Conservation (phyloP, 441 rosid genomes). For the Erodium chrysanthum region DNA sequence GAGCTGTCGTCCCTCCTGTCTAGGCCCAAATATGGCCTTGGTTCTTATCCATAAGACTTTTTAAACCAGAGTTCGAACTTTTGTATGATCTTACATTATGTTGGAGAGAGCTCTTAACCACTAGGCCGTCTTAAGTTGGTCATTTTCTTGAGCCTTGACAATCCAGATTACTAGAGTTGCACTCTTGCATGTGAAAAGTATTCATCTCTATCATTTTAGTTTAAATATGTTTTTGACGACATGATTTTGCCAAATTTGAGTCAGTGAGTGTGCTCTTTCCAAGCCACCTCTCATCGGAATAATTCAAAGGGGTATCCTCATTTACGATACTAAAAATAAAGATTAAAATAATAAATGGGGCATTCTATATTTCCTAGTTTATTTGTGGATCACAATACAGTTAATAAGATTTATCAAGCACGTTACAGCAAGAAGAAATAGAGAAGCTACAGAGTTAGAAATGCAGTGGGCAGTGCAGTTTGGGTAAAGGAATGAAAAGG, state of each 20-base stretch:
- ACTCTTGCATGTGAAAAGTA: neutral
- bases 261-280: conserved; percentile 89
- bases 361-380: conserved; percentile 3
- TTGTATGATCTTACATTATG: no score
- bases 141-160: neutral
- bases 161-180: neutral
- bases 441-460: conserved; percentile 50
- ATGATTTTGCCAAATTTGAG: conserved; percentile 38
- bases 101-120: no score
- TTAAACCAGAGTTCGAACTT: no score
- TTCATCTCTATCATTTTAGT: neutral
- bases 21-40: no score
- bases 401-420: no score
- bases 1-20: no score
- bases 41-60: no score
- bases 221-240: neutral
- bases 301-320: conserved; percentile 57
- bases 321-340: conserved; percentile 62
- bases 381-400: no score
- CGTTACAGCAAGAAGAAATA: conserved; percentile 50
- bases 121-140: no score
- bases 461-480: conserved; percentile 75
- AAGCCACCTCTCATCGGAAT: conserved; percentile 78
- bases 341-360: conserved; percentile 56
- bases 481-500: conserved; percentile 85